Conservation (phyloP, 345 rosid genomes). For the Brassica napus region DNA sequence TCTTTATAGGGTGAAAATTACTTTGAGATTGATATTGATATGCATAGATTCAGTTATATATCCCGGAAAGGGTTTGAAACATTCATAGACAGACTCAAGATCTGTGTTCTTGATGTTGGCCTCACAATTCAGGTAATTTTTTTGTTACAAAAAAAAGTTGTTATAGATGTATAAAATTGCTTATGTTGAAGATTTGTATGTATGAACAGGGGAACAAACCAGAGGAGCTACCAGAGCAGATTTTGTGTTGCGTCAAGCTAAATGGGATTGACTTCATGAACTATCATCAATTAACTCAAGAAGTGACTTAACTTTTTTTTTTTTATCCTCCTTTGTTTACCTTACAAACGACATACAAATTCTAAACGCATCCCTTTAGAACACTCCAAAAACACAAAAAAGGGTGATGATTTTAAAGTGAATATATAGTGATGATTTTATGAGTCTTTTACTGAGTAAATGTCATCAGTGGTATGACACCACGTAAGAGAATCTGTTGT, state of each 20-base stretch:
- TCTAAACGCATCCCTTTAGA: not conserved
- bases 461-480: not conserved
- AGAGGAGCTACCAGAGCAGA: constrained; percentile 92
- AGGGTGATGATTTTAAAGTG: not conserved
- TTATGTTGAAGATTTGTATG: not conserved
- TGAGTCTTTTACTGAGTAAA: not conserved
- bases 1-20: constrained; percentile 75
- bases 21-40: constrained; percentile 88
- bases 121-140: constrained; percentile 75
- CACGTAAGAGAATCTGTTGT: not conserved
- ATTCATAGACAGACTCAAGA: constrained; percentile 73
- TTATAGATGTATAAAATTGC: too few species aligned
- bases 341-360: too few species aligned
- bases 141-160: too few species aligned
- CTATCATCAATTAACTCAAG: constrained; percentile 67
- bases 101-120: constrained; percentile 78
- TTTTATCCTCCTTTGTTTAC: not conserved
- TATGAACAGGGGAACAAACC: constrained; percentile 71
- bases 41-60: constrained; percentile 91
- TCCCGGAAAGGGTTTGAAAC: constrained; percentile 89
- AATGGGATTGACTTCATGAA: constrained; percentile 70
- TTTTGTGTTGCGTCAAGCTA: constrained; percentile 73
- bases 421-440: too few species aligned
- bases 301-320: not conserved
- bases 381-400: not conserved